Base-by-base conservation (phyloP, 768 basidiomycete genomes). In the Amanita subjunquillea region DNA sequence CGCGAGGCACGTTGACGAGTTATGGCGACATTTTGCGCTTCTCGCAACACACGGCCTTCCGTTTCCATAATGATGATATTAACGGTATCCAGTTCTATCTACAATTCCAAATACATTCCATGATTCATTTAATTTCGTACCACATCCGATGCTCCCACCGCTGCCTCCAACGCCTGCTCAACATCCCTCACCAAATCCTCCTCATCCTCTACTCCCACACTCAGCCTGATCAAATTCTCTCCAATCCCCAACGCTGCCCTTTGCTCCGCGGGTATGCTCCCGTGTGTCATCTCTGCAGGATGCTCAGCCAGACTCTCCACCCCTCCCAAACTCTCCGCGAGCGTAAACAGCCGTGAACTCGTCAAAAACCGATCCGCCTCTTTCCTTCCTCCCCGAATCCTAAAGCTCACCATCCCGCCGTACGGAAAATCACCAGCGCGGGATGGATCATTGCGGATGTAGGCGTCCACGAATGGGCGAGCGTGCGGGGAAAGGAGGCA, bases 271-370 rank as follows among this genome's bases (percentile, higher is more conserved):
- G 76, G 74, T 45, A 91, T 80, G 47, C 78, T 78, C 2, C 79
- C 83, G 64, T 96, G 94, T 6, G 91, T 95, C 93, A 96, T 96
- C 67, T 73, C 71, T 41, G 83, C 81, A 0, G 93, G 94, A 42
- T 87, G 75, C 65, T 97, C 93, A 0, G 88, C 87, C 32, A 97
- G 68, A 64, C 83, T 86, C 75, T 98, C 95, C 4, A 96, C 90
- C 0, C 93, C 95, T 1, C 95, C 95, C 4, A 97, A 68, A 23
- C 80, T 83, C 75, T 94, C 93, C 0, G 93, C 94, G 10, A 97
- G 73, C 23, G 83, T 76, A 61, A 93, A 92, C 32, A 94, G 62
- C 25, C 78, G 66, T 3, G 82, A 74, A 0, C 77, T 65, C 0
- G 77, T 79, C 52, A 94, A 63, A 70, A 96, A 93, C 54, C 60